Evolutionary conservation across 306 rosid genomes (phyloP).

Genomic region (Lithocarpus polystachyus): DNA sequence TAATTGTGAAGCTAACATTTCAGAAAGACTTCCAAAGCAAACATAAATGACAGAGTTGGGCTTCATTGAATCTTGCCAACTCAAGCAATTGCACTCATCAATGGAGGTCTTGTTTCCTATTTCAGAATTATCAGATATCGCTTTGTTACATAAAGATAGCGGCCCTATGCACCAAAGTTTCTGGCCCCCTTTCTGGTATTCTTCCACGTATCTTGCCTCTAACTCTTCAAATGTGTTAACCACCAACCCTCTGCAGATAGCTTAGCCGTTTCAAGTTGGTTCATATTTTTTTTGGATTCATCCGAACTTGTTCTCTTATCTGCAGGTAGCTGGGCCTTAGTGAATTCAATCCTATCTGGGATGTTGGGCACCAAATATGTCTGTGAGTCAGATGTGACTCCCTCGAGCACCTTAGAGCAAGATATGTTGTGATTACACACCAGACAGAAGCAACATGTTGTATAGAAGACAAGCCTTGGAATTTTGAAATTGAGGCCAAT

Average conservation of each 20-base stretch:
- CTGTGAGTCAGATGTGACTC: slow-evolving; percentile 31
- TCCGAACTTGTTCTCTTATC: background rate
- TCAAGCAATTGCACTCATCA: slow-evolving; percentile 28
- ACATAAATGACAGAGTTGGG: slow-evolving; percentile 37
- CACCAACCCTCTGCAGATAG: slow-evolving; percentile 35
- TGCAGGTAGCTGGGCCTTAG: slow-evolving; percentile 33
- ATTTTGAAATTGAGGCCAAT: slow-evolving; percentile 17
- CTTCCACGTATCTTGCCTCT: slow-evolving; percentile 36
- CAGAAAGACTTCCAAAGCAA: slow-evolving; percentile 52
- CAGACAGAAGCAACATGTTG: background rate
- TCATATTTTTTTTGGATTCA: slow-evolving; percentile 9
- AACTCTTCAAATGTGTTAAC: slow-evolving; percentile 61
- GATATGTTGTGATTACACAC: slow-evolving; percentile 35
- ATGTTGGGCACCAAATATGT: slow-evolving; percentile 37
- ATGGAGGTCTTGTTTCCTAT: slow-evolving; percentile 36
- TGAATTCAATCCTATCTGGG: slow-evolving; percentile 38
- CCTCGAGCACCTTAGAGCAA: slow-evolving; percentile 26
- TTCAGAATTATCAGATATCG: slow-evolving; percentile 25
- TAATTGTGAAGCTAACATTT: slow-evolving; percentile 28
- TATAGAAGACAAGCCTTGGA: slow-evolving; percentile 25
- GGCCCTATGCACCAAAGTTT: slow-evolving; percentile 48
- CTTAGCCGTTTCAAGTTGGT: slow-evolving; percentile 39
- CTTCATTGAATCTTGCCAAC: slow-evolving; percentile 48
- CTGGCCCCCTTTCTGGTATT: slow-evolving; percentile 21
- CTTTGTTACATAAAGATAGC: slow-evolving; percentile 36